These are phyloP conservation scores for sunflower (Helianthus annuus) DNA, from an alignment of 129 eudicot genomes.

Conservation along the genomic window HanXRQr2.0-SUNRISE NC_035444.2:63442073-63442572, in stretches of 20 bases:
- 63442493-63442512: not conserved
- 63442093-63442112: constrained; percentile 8
- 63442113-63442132: constrained; percentile 14
- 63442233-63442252: not conserved
- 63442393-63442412: not conserved
- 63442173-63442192: constrained; percentile 10
- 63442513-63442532: constrained; percentile 3
- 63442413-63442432: not conserved
- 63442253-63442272: not conserved
- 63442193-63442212: constrained; percentile 9
- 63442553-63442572: constrained; percentile 13
- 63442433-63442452: constrained; percentile 6
- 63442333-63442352: not conserved
- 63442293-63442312: not conserved
- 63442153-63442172: no score
- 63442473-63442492: not conserved
- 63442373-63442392: not conserved
- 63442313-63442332: constrained; percentile 8
- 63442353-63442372: not conserved
- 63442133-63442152: constrained; percentile 7
- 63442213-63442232: not conserved
- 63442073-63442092: not conserved
- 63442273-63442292: not conserved
- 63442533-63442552: not conserved
- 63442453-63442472: not conserved